phyloP scores from a whole-genome alignment of 176 grass and related monocot species.

The Aegilops longissima region DNA sequence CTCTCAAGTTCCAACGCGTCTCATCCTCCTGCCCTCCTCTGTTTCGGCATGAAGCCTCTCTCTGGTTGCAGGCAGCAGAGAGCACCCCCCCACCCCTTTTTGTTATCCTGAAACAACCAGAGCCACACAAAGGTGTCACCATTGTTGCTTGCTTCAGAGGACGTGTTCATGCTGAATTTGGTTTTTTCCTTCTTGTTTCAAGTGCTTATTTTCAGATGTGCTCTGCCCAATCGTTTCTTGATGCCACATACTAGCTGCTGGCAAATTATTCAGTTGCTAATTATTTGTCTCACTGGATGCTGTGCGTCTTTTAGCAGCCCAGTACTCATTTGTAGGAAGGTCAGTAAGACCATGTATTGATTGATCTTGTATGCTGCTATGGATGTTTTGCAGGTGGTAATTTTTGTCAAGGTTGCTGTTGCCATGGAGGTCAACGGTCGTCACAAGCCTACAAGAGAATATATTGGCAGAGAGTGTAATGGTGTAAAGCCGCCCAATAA shows the following conservation, averaged over 20 bases:
- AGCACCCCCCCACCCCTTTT: not conserved
- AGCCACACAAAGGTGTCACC: constrained; percentile 14
- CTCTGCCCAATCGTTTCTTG: constrained; percentile 17
- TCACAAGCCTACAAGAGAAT: constrained; percentile 46
- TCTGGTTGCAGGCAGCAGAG: constrained; percentile 5
- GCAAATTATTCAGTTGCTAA: constrained; percentile 14
- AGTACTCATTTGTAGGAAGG: not conserved
- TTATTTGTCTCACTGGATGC: constrained; percentile 5
- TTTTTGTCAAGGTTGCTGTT: constrained; percentile 19
- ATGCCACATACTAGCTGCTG: constrained; percentile 7
- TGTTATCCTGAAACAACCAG: constrained; percentile 17
- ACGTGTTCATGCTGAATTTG: not conserved
- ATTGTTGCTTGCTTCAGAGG: not conserved
- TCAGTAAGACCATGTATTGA: constrained; percentile 1
- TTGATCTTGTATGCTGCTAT: constrained; percentile 16
- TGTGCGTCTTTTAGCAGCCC: not conserved
- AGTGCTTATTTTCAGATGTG: constrained; percentile 24
- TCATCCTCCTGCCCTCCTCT: not conserved
- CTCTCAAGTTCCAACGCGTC: constrained; percentile 11
- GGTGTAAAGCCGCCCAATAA: constrained; percentile 43
- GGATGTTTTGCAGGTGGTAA: constrained; percentile 32
- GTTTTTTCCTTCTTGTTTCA: not conserved
- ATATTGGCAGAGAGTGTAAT: constrained; percentile 40
- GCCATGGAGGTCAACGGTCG: constrained; percentile 60
- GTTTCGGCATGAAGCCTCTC: constrained; percentile 8